These are phyloP conservation scores for Galerina sulciceps DNA, from an alignment of 768 basidiomycete species.

Conservation along the genomic window DNA sequence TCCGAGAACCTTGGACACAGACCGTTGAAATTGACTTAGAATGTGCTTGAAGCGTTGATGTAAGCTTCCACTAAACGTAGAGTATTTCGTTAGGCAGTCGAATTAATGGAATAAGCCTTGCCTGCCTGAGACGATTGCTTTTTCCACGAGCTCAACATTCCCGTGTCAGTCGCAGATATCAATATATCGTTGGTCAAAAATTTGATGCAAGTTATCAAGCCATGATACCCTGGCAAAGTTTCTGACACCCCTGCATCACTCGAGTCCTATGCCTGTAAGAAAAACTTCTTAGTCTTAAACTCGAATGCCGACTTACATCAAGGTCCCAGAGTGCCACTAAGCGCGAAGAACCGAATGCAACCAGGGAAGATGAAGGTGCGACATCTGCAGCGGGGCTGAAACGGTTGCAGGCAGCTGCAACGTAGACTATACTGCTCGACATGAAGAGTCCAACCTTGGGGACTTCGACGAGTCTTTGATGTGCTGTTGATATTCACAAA, in stretches of 20 bases:
- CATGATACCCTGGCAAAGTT: constrained; percentile 79
- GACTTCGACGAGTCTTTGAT: no score
- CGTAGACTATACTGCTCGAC: constrained; percentile 37
- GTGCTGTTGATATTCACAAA: no score
- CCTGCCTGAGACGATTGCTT: constrained; percentile 43
- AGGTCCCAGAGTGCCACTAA: constrained; percentile 51
- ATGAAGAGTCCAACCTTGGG: background rate
- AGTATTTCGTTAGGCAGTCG: constrained; percentile 20
- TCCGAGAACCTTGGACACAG: constrained; percentile 45
- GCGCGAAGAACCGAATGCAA: constrained; percentile 52
- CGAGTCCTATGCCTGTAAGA: constrained; percentile 41
- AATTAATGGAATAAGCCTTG: constrained; percentile 27
- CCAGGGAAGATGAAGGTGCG: constrained; percentile 40
- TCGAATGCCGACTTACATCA: constrained; percentile 29
- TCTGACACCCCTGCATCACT: constrained; percentile 58
- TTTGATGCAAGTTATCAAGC: constrained; percentile 75
- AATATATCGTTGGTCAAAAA: constrained; percentile 60
- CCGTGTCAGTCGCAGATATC: constrained; percentile 78
- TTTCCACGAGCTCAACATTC: constrained; percentile 69
- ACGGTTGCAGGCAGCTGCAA: constrained; percentile 53
- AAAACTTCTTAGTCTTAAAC: background rate
- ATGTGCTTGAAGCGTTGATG: constrained; percentile 61
- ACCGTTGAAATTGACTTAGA: constrained; percentile 71
- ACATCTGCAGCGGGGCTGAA: constrained; percentile 52
- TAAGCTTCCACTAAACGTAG: constrained; percentile 58